These are phyloP conservation scores for Pythium aquatile DNA, from an alignment of 352 stramenopile genomes.

Conservation along the genomic window DNA sequence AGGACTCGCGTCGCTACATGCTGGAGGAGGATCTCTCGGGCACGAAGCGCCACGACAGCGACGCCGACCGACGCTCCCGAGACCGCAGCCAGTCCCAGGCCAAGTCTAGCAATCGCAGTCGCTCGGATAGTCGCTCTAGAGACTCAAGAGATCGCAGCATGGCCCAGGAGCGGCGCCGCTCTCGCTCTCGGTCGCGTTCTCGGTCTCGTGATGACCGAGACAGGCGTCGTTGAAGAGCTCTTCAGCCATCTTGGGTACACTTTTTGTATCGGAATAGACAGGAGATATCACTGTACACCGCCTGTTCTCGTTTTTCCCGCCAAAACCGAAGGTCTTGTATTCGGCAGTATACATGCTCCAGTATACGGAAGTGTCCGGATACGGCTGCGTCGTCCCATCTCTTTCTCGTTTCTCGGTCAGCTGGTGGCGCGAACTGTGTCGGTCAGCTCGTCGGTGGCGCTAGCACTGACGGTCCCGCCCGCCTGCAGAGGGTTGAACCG, in stretches of 20 bases:
- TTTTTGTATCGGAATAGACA: conserved; percentile 19
- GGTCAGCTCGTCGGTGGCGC: conserved; percentile 10
- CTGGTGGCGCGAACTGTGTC: no score
- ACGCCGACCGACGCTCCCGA: conserved; percentile 1
- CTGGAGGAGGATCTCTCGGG: conserved; percentile 26
- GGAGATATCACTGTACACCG: conserved; percentile 6
- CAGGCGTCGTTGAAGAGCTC: neutral
- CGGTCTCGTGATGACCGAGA: conserved; percentile 3
- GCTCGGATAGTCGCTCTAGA: neutral
- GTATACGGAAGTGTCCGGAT: conserved; percentile 21
- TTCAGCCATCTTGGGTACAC: neutral
- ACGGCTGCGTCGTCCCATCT: neutral
- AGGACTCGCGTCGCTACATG: conserved; percentile 50
- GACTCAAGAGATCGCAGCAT: neutral
- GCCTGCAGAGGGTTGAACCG: conserved; percentile 25
- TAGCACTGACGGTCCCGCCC: conserved; percentile 13
- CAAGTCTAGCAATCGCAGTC: neutral
- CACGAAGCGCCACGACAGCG: neutral
- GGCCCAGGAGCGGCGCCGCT: neutral
- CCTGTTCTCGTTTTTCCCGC: conserved; percentile 6
- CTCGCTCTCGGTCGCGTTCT: conserved; percentile 4
- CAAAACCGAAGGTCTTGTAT: conserved; percentile 13
- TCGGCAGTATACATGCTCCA: conserved; percentile 13
- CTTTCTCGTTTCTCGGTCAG: conserved; percentile 3
- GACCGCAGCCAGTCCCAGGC: neutral